These are phyloP conservation scores for Pythium myriotylum DNA, from an alignment of 352 stramenopile species.

Conservation along the genomic window DNA sequence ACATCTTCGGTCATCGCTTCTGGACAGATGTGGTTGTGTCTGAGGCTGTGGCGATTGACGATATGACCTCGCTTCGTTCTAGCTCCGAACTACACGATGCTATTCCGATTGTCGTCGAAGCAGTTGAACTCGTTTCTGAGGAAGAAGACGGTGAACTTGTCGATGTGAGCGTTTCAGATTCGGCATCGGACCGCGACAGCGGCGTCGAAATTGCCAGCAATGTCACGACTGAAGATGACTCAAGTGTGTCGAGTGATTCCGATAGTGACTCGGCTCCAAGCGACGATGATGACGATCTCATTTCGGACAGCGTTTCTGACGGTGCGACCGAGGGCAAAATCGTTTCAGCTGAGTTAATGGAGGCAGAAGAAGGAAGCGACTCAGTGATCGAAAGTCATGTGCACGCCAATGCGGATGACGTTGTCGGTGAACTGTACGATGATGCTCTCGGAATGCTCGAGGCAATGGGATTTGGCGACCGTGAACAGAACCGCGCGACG, in stretches of 20 bases:
- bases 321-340: background rate
- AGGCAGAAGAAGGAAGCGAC: background rate
- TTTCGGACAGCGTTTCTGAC: background rate
- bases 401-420: slow-evolving; percentile 5
- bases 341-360: background rate
- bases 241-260: slow-evolving; percentile 2
- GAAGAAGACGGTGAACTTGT: slow-evolving; percentile 20
- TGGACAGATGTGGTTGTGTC: slow-evolving; percentile 54
- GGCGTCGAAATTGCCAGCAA: slow-evolving; percentile 13
- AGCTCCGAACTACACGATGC: no score
- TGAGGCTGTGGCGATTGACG: slow-evolving; percentile 36
- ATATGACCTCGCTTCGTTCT: no score
- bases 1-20: slow-evolving; percentile 52
- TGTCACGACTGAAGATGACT: slow-evolving; percentile 7
- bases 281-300: background rate
- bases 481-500: slow-evolving; percentile 44
- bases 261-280: background rate
- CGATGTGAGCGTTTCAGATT: slow-evolving; percentile 9
- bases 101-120: no score
- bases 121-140: no score
- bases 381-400: background rate
- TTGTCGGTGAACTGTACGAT: slow-evolving; percentile 34
- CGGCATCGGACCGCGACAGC: slow-evolving; percentile 8
- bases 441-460: slow-evolving; percentile 46
- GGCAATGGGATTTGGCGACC: slow-evolving; percentile 66